Evolutionary conservation across 1,284 basidiomycete genomes (phyloP), one percentile per base, ranked within the genome.

Genomic region (Rhodotorula sp.): DNA sequence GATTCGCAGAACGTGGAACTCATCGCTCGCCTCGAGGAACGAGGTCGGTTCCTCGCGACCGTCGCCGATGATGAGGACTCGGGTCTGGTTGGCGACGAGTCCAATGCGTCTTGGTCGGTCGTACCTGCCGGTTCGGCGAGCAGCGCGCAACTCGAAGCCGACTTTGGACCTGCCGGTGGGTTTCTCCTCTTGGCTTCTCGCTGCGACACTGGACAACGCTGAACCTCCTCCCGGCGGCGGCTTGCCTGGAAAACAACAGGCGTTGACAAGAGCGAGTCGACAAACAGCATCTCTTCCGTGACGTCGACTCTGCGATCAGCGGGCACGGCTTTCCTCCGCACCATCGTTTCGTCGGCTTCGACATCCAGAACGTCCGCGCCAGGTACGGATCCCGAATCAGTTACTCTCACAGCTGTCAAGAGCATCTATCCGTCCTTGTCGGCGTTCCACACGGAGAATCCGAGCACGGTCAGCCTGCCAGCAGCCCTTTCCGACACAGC

Each of bases 1-100:
- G 6, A 46, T 3, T 6, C 21, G 39, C 68, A 73, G 72, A 74
- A 71, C 39, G 34, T 58, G 0, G 72, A 74, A 6, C 62, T 74
- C 34, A 52, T 74, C 29, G 31, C 48, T 5, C 64, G 69, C 10
- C 58, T 74, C 31, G 5, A 62, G 43, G 51, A 62, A 12, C 52
- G 69, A 29, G 69, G 69, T n/a, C 39, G 39, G 1, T 31, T 46
- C 15, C 39, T 64, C 5, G 5, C 63, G 14, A 26, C 29, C 29
- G 16, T 46, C 12, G 34, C 5, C 16, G 26, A 31, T 5, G 58
- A 31, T 1, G 65, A 58, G 5, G 29, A 51, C 23, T 14, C 29
- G 15, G 26, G 26, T 43, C 5, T 3, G 5, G 18, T 34, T 1
- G 52, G 39, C 2, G 56, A 68, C 49, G 21, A 26, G 3, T 52